Evolutionary conservation across 371 early-diverging fungal genomes (phyloP), one percentile per base, ranked within the genome.

Genomic region (Mortierella polycephala): DNA sequence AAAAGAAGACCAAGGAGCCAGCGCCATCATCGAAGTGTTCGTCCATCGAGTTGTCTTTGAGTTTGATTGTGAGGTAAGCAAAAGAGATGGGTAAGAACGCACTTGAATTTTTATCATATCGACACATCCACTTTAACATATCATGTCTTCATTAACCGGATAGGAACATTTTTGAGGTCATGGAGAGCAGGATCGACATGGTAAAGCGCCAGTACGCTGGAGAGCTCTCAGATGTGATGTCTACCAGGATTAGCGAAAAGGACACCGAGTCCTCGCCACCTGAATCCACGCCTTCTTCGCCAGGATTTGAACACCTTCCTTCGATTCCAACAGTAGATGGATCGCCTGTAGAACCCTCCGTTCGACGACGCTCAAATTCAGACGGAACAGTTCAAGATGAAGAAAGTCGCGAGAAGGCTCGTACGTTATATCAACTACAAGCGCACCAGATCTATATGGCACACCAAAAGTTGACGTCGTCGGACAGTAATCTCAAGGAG

Each of bases 141-240:
- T 14, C 14, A 44, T 21, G 16, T 37, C 7, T 46, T 23, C 39
- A 14, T 50, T 14, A 37, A 11, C 44, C 21, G 16, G 16, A 30
- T 62, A 79, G 79, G 58, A 79, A 72, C 9, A 72, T 79, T 40
- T 66, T 79, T 42, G 79, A 79, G 51, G 63, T 79, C 14, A 72
- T 79, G 73, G 79, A 79, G 56, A 69, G 60, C 50, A 69, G 79
- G 63, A 65, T 79, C 20, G 79, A 79, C 50, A 72, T 69, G 67
- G 69, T 79, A 21, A 79, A 71, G 62, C 72, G 79, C 7, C 79
- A 79, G 40, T 79, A 72, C 42, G 51, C 69, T 18, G 79, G 79
- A n/a, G 79, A 79, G 47, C 66, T 79, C n/a, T 41, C 60, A 7
- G 73, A 72, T 2, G 46, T 54, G 13, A 57, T 62, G 57, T 72